Evolutionary conservation across 2,329 filamentous ascomycete genomes (phyloP), one percentile per base, ranked within the genome.

Genomic region (Colletotrichum salicis): DNA sequence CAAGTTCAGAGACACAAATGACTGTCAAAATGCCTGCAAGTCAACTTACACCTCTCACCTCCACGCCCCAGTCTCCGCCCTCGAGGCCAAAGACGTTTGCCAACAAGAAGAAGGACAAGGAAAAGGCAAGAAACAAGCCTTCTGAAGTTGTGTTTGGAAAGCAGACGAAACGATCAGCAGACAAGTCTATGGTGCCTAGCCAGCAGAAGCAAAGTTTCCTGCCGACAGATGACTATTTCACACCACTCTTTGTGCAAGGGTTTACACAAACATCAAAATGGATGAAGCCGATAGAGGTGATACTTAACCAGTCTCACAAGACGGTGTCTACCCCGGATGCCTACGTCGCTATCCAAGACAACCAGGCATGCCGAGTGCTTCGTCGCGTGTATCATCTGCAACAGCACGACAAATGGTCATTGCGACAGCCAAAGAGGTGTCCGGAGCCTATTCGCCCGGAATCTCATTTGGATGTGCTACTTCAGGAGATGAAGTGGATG

Each of bases 401-500:
- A 78, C 94, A 96, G 77, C 91, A 92, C 37, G 95, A 97, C 76
- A 93, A 96, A 77, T 98, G 96, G 96, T 96, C 95, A 5, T 82
- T 99, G 58, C 89, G 96, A 64, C 96, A 99, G 78, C 91, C 95
- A 55, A 94, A 97, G 78, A 92, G 95, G 68, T 93, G 91, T 51
- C 87, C 91, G 1, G 96, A 99, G 80, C 95, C 96, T 5, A 87
- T 89, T 4, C 90, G 94, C 48, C 92, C 92, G 22, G 88, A 90
- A 1, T 91, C 92, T 2, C 96, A 98, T 76, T 94, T 92, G 89
- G 96, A 99, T 82, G 88, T 96, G 64, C 81, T 98, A 67, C 84
- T 99, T 37, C 89, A 95, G 76, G 95, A 99, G 84, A 94, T 96
- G 89, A 97, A 95, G 80, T 98, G 96, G 96, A 97, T 99, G 94